Evolutionary conservation across 2,329 filamentous ascomycete genomes (phyloP).

Genomic region (Macrophomina tecta): DNA sequence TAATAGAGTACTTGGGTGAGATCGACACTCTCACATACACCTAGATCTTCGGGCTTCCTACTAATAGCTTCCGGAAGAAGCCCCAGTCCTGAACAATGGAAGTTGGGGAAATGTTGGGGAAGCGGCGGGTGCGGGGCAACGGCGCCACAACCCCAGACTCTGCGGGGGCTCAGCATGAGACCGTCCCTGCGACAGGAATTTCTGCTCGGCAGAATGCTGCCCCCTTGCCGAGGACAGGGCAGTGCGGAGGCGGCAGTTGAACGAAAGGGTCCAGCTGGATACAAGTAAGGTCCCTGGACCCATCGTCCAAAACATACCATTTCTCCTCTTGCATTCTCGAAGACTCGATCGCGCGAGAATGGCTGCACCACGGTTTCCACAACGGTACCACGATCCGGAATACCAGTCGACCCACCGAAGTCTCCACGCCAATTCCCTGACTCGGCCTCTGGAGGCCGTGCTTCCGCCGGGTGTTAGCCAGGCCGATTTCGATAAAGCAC

Average conservation of each 20-base stretch:
- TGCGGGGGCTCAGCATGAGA: neutral
- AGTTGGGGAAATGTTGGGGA: neutral
- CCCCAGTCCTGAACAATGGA: too few species aligned
- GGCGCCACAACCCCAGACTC: neutral
- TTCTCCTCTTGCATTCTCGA: too few species aligned
- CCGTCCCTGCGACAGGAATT: neutral
- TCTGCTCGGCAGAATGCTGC: too few species aligned
- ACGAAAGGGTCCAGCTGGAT: neutral
- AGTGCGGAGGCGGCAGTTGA: neutral
- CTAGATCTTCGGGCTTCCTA: neutral
- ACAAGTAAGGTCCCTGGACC: neutral
- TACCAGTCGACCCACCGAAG: slow-evolving; percentile 52
- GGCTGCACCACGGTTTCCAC: neutral
- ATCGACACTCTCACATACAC: neutral
- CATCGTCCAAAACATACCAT: too few species aligned
- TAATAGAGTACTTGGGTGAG: too few species aligned
- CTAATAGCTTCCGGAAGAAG: neutral
- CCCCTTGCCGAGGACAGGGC: too few species aligned
- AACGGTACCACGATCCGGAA: slow-evolving; percentile 46
- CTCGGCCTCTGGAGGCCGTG: slow-evolving; percentile 43
- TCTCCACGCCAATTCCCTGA: slow-evolving; percentile 51
- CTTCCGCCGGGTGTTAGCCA: slow-evolving; percentile 50
- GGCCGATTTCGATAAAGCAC: slow-evolving; percentile 46
- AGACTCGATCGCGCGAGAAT: neutral
- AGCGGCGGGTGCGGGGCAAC: slow-evolving; percentile 1